phyloP scores from a whole-genome alignment of 1,284 basidiomycete species.

The Ustilago loliicola region DNA sequence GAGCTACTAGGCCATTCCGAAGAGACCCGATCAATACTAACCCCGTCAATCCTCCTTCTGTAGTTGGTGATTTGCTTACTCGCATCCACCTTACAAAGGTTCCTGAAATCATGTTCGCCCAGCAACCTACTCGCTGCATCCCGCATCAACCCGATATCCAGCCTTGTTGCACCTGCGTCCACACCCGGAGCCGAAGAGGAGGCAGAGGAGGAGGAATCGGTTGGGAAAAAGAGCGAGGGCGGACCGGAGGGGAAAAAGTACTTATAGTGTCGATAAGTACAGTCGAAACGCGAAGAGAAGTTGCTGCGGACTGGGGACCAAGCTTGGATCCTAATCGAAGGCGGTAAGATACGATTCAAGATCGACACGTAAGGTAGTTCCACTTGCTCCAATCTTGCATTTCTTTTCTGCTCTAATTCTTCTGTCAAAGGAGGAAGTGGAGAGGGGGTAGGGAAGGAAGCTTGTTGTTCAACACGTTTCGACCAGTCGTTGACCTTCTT shows the following conservation, averaged over 20 bases:
- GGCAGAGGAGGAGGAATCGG: not conserved
- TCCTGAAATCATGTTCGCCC: conserved; percentile 95
- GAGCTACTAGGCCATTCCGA: conserved; percentile 37
- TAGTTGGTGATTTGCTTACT: conserved; percentile 91
- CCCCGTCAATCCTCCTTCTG: conserved; percentile 77
- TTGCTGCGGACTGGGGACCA: conserved; percentile 88
- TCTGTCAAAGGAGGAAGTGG: not conserved
- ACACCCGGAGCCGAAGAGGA: not conserved
- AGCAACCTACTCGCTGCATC: conserved; percentile 80
- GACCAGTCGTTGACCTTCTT: conserved; percentile 61
- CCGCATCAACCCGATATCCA: conserved; percentile 77
- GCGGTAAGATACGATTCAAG: conserved; percentile 90
- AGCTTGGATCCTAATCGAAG: conserved; percentile 89
- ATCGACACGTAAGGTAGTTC: conserved; percentile 85
- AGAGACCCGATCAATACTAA: conserved; percentile 74
- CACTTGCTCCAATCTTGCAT: conserved; percentile 28
- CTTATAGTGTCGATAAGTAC: conserved; percentile 92
- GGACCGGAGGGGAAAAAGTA: conserved; percentile 79
- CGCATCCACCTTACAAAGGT: conserved; percentile 94
- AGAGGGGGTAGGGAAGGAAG: conserved; percentile 6
- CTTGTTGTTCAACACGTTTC: conserved; percentile 12
- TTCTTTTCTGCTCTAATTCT: conserved; percentile 44
- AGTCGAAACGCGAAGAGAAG: conserved; percentile 92
- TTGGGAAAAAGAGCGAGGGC: conserved; percentile 41
- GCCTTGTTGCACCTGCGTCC: conserved; percentile 23